Conservation (phyloP, 2,329 filamentous ascomycete species). For the Penicillium sp. region DNA sequence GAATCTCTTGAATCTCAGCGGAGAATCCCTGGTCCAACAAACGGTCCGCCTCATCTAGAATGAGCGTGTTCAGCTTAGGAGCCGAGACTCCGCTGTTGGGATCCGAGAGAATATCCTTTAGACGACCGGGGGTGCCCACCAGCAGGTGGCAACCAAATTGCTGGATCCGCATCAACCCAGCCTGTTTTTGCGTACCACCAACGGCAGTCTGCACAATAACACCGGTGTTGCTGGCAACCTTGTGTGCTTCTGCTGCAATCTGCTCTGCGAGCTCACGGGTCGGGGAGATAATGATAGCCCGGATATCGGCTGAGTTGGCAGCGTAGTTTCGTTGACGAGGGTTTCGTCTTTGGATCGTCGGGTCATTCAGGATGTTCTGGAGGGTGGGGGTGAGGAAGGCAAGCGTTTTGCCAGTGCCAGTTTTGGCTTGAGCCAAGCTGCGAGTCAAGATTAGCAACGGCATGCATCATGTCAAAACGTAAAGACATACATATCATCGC, state of each 20-base stretch:
- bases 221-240: conserved; percentile 59
- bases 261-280: conserved; percentile 60
- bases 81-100: conserved; percentile 57
- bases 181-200: conserved; percentile 74
- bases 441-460: conserved; percentile 16
- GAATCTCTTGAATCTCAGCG: conserved; percentile 58
- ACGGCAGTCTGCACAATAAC: conserved; percentile 74
- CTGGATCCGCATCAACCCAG: conserved; percentile 63
- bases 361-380: conserved; percentile 68
- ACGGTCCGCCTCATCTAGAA: conserved; percentile 63
- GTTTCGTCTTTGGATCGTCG: conserved; percentile 46
- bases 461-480: neutral
- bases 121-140: conserved; percentile 81
- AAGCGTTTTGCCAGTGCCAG: conserved; percentile 92
- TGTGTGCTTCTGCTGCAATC: conserved; percentile 65
- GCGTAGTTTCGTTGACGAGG: conserved; percentile 6
- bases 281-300: conserved; percentile 56
- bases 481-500: conserved; percentile 68
- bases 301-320: conserved; percentile 45
- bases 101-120: conserved; percentile 75
- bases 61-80: conserved; percentile 53
- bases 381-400: conserved; percentile 84
- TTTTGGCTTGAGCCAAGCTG: conserved; percentile 88
- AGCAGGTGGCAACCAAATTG: conserved; percentile 77
- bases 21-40: conserved; percentile 64